Base-by-base conservation (phyloP, 108 stramenopile genomes). In the Conticribra weissflogii region DNA sequence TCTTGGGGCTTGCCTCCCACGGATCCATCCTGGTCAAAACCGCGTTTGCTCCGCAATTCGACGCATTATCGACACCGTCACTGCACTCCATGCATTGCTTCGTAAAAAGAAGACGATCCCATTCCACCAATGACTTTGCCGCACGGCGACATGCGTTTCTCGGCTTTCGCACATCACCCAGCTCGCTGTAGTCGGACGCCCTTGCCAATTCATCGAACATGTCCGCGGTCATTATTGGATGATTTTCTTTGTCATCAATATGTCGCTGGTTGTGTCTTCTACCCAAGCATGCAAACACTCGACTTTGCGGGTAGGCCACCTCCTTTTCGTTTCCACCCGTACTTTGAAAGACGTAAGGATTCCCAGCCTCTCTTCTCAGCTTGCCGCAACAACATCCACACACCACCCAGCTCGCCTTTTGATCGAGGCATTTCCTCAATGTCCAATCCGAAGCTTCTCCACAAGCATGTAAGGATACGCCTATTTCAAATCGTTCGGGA, bases 311-410 rank as follows among this genome's bases (percentile, higher is more conserved):
- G 65, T 92, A 92, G 25, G 55, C 31, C 16, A 92, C 59, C 24
- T 83, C 82, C 19, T 81, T 70, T 2, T 62, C 45, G 56, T 92
- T 89, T 14, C 48, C 56, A 22, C 75, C 84, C 7, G 84, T 91
- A 14, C 88, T 88, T 56, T 89, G 86, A 62, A 60, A 92, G 17
- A 88, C 71, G 52, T 92, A 84, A 2, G 91, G 91, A 81, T 92
- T 88, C 3, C 34, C 23, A 1, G 52, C 69, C 3, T 68, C 36
- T 12, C 46, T 23, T 16, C 76, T 67, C 48, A 88, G 50, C 61
- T 91, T 91, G 34, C 90, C 90, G 14, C 88, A 88, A 60, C 90
- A 91, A 56, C 90, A 91, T 2, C 87, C 83, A n/a, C 84, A 80
- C 44, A 87, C 50, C 0, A 88, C 81, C 17, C 83, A 71, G 9